Conservation (phyloP, 352 stramenopile species). For the Saprolegnia diclina region DNA sequence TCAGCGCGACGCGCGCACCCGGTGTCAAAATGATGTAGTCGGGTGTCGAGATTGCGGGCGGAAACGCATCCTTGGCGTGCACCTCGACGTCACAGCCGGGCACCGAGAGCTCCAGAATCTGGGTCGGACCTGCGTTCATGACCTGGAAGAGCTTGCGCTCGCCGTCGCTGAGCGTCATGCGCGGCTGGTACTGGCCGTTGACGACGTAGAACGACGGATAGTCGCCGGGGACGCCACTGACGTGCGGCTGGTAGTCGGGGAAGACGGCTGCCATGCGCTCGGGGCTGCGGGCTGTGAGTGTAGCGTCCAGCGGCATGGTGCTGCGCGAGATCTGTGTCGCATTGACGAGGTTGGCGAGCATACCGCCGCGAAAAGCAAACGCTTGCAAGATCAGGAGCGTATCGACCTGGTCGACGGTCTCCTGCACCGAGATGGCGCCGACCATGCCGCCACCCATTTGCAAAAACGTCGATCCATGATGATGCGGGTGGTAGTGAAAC, state of each 20-base stretch:
- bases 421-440: constrained; percentile 54
- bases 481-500: constrained; percentile 85
- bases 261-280: constrained; percentile 1
- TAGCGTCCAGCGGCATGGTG: constrained; percentile 40
- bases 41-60: constrained; percentile 24
- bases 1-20: constrained; percentile 54
- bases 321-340: constrained; percentile 46
- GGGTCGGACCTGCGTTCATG: constrained; percentile 51
- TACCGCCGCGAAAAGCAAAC: constrained; percentile 52
- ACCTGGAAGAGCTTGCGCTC: constrained; percentile 60
- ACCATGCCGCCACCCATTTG: constrained; percentile 75
- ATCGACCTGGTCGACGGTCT: constrained; percentile 40
- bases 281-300: constrained; percentile 40
- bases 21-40: constrained; percentile 48
- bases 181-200: constrained; percentile 66
- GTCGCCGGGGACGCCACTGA: neutral
- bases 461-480: constrained; percentile 61
- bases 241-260: constrained; percentile 1
- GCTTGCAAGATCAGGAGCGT: constrained; percentile 56
- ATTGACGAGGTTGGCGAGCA: constrained; percentile 44
- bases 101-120: constrained; percentile 50
- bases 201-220: constrained; percentile 47
- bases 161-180: constrained; percentile 43
- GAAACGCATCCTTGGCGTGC: constrained; percentile 54
- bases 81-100: constrained; percentile 53